Conservation (phyloP, 2,329 filamentous ascomycete genomes). For the Cadophora gregata region DNA sequence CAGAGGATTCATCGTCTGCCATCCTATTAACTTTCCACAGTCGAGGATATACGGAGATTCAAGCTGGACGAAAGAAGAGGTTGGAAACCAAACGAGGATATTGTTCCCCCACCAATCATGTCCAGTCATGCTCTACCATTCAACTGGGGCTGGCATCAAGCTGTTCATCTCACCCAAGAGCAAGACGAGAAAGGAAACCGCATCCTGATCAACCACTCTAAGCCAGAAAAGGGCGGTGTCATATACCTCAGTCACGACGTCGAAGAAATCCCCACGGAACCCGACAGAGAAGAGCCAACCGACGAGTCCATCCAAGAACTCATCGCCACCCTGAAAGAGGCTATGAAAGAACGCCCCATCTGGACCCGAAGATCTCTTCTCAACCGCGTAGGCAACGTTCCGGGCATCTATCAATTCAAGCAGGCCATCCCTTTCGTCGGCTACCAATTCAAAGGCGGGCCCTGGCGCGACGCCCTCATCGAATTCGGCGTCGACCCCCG, state of each 20-base stretch:
- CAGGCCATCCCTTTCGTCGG: constrained; percentile 82
- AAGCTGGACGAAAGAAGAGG: constrained; percentile 68
- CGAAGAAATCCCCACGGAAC: constrained; percentile 31
- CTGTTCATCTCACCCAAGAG: constrained; percentile 64
- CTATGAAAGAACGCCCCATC: constrained; percentile 78
- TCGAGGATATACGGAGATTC: constrained; percentile 67
- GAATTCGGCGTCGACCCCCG: constrained; percentile 88
- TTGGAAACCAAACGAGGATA: constrained; percentile 64
- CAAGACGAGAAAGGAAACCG: constrained; percentile 44
- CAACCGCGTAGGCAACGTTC: constrained; percentile 67
- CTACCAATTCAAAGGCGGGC: constrained; percentile 91
- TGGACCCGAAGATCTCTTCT: constrained; percentile 85
- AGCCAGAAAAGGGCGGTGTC: constrained; percentile 30
- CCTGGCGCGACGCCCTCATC: constrained; percentile 88
- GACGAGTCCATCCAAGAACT: constrained; percentile 66
- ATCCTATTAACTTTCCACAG: constrained; percentile 46
- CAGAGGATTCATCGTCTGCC: not conserved
- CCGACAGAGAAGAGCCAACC: constrained; percentile 30
- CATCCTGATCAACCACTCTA: constrained; percentile 40
- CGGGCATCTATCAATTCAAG: constrained; percentile 65
- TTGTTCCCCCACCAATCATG: constrained; percentile 82
- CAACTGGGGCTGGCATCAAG: constrained; percentile 84
- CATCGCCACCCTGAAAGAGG: constrained; percentile 65
- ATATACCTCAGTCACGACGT: constrained; percentile 37
- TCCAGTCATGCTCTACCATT: constrained; percentile 77